Evolutionary conservation across 2,329 filamentous ascomycete species (phyloP).

Genomic region (Coniosporium tulheliwenetii): DNA sequence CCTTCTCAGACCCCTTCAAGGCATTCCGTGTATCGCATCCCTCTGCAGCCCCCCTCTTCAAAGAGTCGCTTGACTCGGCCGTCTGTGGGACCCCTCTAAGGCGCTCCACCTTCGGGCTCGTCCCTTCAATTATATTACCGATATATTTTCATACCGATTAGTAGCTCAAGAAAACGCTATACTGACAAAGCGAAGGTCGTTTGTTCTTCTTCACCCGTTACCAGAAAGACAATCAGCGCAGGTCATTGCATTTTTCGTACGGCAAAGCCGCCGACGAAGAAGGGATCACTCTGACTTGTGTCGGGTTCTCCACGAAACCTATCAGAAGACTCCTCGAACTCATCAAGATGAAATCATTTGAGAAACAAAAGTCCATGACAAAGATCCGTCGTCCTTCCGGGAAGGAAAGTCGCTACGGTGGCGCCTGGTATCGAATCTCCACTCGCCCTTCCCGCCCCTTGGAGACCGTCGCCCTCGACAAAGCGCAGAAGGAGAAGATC

Average conservation of each 20-base stretch:
- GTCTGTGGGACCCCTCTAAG: no score
- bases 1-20: no score
- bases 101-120: no score
- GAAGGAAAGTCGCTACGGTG: slow-evolving; percentile 20
- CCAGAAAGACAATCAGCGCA: slow-evolving; percentile 11
- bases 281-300: slow-evolving; percentile 27
- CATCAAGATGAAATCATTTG: slow-evolving; percentile 27
- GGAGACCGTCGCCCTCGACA: slow-evolving; percentile 59
- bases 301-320: slow-evolving; percentile 30
- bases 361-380: slow-evolving; percentile 26
- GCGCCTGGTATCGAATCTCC: slow-evolving; percentile 23
- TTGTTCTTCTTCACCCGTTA: slow-evolving; percentile 24
- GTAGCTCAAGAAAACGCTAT: no score
- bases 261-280: slow-evolving; percentile 17
- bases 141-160: no score
- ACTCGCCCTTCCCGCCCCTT: slow-evolving; percentile 53
- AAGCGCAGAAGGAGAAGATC: slow-evolving; percentile 47
- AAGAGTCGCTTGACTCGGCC: no score
- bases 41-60: no score
- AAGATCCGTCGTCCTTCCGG: slow-evolving; percentile 28
- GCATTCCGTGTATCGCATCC: no score
- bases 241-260: slow-evolving; percentile 4
- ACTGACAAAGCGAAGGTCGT: no score
- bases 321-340: slow-evolving; percentile 30
- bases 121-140: no score